Evolutionary conservation across 495 filamentous ascomycete species (phyloP), one percentile per base, ranked within the genome.

Genomic region (Pyrenula massariospora): DNA sequence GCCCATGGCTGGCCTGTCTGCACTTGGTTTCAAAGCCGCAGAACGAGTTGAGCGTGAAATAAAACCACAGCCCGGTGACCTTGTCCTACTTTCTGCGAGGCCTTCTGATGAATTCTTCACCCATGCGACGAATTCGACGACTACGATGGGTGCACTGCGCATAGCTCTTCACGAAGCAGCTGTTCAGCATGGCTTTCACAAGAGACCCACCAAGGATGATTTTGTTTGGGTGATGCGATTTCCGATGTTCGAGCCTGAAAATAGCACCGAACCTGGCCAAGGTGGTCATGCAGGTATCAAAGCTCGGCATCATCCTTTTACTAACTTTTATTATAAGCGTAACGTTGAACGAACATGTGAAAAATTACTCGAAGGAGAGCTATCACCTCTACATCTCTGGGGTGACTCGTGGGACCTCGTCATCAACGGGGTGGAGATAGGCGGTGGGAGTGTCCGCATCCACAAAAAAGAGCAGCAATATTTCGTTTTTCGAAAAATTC

Each of bases 271-370:
- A 52, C 87, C 89, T 3, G 91, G 91, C 2, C 92, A 96, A 68
- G 86, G 85, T 24, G 91, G 91, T 19, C 65, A 71, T 11, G 82
- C 91, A 0, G 90, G 90, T 2, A 77, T 97, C 65, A 82, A 84
- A 15, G 84, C 93, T 5, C 96, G 92, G 0, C 93, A 98, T 61
- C 93, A 98, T 67, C 93, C 94, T 1, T 98, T 98, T 69, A 98
- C 93, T 2, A 87, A 94, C 0, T 42, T 42, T 15, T 15, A 15
- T 8, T 93, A 94, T 0, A 82, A 85, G 54, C 77, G 81, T 3
- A 61, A 77, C 12, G 71, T 73, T 12, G 94, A 97, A 63, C 80
- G 95, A 24, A 84, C 88, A 49, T 65, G 91, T 1, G 8, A 5
- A 42, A 8, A 15, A 15, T 80, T 96, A 10, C 69, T 78, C 20